Base-by-base conservation (phyloP, 2,329 filamentous ascomycete genomes). In the Penicillium sp. region DNA sequence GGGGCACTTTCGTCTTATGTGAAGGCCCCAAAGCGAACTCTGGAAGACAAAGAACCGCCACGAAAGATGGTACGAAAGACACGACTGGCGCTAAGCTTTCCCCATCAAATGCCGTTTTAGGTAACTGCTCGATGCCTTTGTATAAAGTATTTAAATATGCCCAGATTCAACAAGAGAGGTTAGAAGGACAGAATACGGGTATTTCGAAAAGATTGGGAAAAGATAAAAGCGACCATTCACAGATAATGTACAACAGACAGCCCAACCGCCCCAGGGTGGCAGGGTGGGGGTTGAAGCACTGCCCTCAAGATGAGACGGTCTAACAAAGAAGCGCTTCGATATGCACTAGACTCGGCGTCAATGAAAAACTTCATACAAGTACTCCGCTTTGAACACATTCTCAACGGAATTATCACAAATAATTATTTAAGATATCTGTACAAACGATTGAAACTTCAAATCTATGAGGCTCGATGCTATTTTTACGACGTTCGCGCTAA, bases 1-100 rank as follows among this genome's bases (percentile, higher is more conserved):
- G 30, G 51, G 30, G n/a, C 30, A 42, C 44, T 26, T 48, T 33
- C n/a, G 45, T 42, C 36, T 54, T 54, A 54, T 54, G 51, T 12
- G 45, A 42, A 33, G 31, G 38, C 9, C 2, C 8, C 51, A 36
- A 49, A 42, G 30, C 22, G 30, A 35, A 14, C 5, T 16, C 31
- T 35, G 14, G 14, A 36, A 42, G 30, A 50, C 45, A 50, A 49
- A 54, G 38, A 37, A 45, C 36, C 1, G 10, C n/a, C 37, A 49
- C 36, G 5, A 30, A 19, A 41, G 9, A 35, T 17, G 5, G 5
- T 42, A 28, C 30, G 25, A 54, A 50, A 42, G 45, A 17, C 22
- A 5, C 37, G 11, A 26, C 30, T 41, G 31, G n/a, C 14, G 25
- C 45, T 36, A 42, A 19, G 14, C 14, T 35, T 6, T 5, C 30